These are phyloP conservation scores for Penicillium oxalicum DNA, from an alignment of 2,329 filamentous ascomycete genomes.

Conservation along the genomic window DNA sequence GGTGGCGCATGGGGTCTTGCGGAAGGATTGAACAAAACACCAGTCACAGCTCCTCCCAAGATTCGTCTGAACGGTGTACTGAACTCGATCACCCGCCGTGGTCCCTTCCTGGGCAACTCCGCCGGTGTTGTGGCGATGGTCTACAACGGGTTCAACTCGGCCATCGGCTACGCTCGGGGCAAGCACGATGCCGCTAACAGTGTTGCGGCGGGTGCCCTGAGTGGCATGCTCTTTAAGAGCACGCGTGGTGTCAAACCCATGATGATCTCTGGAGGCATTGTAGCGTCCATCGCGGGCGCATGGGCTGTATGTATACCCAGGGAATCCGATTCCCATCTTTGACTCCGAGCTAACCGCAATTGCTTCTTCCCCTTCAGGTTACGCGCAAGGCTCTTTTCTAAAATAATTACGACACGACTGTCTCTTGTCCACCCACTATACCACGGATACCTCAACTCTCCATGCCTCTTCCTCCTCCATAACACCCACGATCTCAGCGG, in stretches of 20 bases:
- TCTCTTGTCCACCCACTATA: conserved; percentile 12
- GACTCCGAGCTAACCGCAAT: conserved; percentile 2
- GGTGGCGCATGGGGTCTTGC: conserved; percentile 90
- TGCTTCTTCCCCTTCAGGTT: conserved; percentile 32
- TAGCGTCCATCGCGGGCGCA: conserved; percentile 73
- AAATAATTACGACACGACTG: conserved; percentile 14
- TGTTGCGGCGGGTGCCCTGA: conserved; percentile 74
- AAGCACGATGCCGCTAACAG: conserved; percentile 90
- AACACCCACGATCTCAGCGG: conserved; percentile 24
- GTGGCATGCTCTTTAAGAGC: conserved; percentile 94
- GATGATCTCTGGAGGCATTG: conserved; percentile 88
- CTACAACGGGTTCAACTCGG: conserved; percentile 89
- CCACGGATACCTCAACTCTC: conserved; percentile 19
- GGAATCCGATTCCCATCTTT: conserved; percentile 4
- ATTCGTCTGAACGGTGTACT: conserved; percentile 88
- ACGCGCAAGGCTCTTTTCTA: conserved; percentile 49
- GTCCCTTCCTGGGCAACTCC: conserved; percentile 92
- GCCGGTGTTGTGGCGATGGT: conserved; percentile 92
- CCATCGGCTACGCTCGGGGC: conserved; percentile 69
- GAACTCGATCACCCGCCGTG: conserved; percentile 87
- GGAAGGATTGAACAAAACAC: conserved; percentile 73
- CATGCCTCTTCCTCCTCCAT: conserved; percentile 24
- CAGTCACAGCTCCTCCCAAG: conserved; percentile 72
- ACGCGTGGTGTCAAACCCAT: conserved; percentile 85
- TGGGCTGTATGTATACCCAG: conserved; percentile 71